Evolutionary conservation across 768 basidiomycete genomes (phyloP), one percentile per base, ranked within the genome.

Genomic region (Lactifluus rugatus): DNA sequence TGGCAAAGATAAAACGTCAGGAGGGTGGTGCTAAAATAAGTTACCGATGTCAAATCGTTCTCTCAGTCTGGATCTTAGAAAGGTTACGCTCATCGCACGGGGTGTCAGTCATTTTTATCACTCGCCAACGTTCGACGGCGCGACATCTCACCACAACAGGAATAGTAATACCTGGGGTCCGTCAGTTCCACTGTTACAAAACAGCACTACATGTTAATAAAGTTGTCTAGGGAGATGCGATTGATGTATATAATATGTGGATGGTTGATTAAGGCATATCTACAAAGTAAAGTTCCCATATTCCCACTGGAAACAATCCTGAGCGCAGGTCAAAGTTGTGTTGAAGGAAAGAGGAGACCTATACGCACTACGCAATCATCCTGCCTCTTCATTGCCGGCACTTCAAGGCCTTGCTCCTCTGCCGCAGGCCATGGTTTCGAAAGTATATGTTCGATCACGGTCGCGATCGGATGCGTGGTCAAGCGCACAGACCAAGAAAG

Each of bases 401-500:
- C 86, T 63, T 84, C 81, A 64, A 81, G 75, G 2, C 82, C 86
- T 6, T 68, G 69, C 54, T 82, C 82, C n/a, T 73, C 70, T 51
- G 81, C 81, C 5, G 84, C 75, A 1, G 74, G 68, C 93, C 93
- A 95, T 2, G 86, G 85, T 41, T 82, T 71, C 3, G 73, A 75
- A 52, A 95, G 73, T 19, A 95, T 60, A 54, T 78, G 77, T 57
- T 93, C 87, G 62, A 94, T 89, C 45, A 95, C 79, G 50, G 74
- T 81, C 26, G 83, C 81, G 63, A 96, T 93, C 4, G 81, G 77
- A 64, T 96, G 93, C 2, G 75, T 87, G 25, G 89, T 81, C 44
- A 96, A 69, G 67, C 93, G 83, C 26, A 92, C 91, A 1, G 81
- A 61, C 95, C 95, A 99, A 3, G 85, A 83, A 3, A 86, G 75